Conservation (phyloP, 805 yeast genomes). For the Candida mattraensis region DNA sequence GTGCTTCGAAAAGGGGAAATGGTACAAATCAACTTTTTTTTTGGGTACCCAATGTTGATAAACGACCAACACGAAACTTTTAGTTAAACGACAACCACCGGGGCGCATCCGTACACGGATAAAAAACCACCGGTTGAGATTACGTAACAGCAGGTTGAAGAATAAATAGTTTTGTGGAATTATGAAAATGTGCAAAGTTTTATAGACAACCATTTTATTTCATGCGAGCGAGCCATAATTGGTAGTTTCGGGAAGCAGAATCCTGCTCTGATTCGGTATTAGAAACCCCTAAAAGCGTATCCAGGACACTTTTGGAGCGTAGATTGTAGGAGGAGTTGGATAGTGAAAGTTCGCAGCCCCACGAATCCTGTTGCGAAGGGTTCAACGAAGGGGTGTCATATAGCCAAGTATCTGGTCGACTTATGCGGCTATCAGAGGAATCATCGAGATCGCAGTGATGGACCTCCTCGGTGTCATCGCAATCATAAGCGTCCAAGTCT, state of each 20-base stretch:
- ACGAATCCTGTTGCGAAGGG: constrained; percentile 3
- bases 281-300: constrained; percentile 4
- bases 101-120: too few relatives aligned
- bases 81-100: too few relatives aligned
- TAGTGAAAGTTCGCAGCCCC: constrained; percentile 18
- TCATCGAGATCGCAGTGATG: constrained; percentile 12
- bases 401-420: constrained; percentile 14
- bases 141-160: too few relatives aligned
- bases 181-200: too few relatives aligned
- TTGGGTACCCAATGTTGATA: constrained; percentile 2
- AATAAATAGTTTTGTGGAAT: too few relatives aligned
- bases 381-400: constrained; percentile 16
- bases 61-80: constrained; percentile 6
- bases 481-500: constrained; percentile 13
- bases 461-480: constrained; percentile 17
- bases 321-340: constrained; percentile 8
- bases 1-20: constrained; percentile 5
- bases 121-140: too few relatives aligned
- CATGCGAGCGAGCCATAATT: constrained; percentile 17
- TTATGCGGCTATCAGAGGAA: constrained; percentile 4
- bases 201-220: constrained; percentile 9
- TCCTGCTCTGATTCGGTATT: constrained; percentile 1
- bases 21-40: constrained; percentile 9
- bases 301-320: constrained; percentile 3
- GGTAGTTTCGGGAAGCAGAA: constrained; percentile 17